Base-by-base conservation (phyloP, 2,329 filamentous ascomycete species). In the Fonsecaea pedrosoi region DNA sequence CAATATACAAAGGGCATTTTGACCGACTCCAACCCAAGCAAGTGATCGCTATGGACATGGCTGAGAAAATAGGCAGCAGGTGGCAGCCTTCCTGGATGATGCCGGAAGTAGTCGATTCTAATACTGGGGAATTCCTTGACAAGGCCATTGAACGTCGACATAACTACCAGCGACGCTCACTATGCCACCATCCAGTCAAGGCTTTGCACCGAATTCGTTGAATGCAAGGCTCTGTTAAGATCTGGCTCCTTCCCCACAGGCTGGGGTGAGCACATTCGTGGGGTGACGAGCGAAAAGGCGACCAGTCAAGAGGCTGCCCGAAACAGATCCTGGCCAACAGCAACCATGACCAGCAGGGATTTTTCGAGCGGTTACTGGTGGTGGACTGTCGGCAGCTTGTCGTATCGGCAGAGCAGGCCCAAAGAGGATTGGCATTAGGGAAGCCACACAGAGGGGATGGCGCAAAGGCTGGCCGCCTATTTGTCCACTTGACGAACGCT, bases 11-110 rank as follows among this genome's bases (percentile, higher is more conserved):
- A 97, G 0, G 92, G 91, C 34, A 91, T 87, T 54, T 88, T 86
- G 62, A 94, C 84, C 12, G 84, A 86, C 72, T 96, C 92, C 1
- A 97, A 84, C 0, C 94, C 94, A 40, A 85, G 85, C 0, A 97
- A 85, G 78, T 97, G 94, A 73, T 97, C 94, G 70, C 90, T 96
- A 76, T 97, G 94, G 1, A 96, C 88, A 84, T 98, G 94, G 77
- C 91, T 96, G 32, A 98, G 83, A 75, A 98, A 97, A 77, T 90
- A 95, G 15, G 91, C 93, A 63, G 95, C 79, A 0, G 92, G 91
- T 3, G 90, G 85, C 15, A 79, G 84, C 15, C 78, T 78, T 5
- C 81, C 81, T 3, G 82, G 79, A 55, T 83, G 82, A 15, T 79
- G 80, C 30, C 91, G 87, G 73, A 97, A 97, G 80, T 89, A 92